Evolutionary conservation across 75 land plant species (phyloP).

Genomic region (Adiantum capillusveneris): DNA sequence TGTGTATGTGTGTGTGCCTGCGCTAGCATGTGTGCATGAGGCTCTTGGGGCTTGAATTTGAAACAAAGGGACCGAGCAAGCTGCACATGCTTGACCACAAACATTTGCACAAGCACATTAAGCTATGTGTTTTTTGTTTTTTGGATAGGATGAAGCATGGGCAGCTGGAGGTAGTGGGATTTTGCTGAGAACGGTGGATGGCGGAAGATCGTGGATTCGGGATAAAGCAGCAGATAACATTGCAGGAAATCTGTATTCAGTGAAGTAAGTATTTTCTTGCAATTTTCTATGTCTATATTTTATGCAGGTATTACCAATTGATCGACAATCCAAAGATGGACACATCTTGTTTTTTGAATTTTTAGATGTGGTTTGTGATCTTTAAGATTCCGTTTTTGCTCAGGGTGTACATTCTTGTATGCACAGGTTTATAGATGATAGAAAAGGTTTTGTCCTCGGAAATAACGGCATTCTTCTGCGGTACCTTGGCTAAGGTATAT

Average conservation of each 20-base stretch:
- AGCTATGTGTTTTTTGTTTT: no score
- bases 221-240: conserved; percentile 96
- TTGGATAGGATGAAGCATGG: conserved; percentile 93
- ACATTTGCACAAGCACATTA: no score
- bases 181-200: conserved; percentile 73
- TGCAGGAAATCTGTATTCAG: conserved; percentile 93
- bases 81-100: no score
- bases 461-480: conserved; percentile 94
- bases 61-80: no score
- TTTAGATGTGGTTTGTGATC: not conserved
- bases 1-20: no score
- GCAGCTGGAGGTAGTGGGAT: conserved; percentile 99
- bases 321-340: no score
- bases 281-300: no score
- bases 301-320: not conserved
- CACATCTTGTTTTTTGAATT: no score
- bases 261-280: conserved; percentile 93
- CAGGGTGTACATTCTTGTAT: not conserved
- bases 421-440: conserved; percentile 74
- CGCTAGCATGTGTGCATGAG: no score
- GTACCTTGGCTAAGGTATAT: conserved; percentile 55
- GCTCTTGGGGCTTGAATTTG: no score
- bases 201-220: conserved; percentile 88
- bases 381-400: not conserved
- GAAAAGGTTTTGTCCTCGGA: conserved; percentile 87